Evolutionary conservation across 2,329 filamentous ascomycete species (phyloP).

Genomic region (Colletotrichum tanaceti): DNA sequence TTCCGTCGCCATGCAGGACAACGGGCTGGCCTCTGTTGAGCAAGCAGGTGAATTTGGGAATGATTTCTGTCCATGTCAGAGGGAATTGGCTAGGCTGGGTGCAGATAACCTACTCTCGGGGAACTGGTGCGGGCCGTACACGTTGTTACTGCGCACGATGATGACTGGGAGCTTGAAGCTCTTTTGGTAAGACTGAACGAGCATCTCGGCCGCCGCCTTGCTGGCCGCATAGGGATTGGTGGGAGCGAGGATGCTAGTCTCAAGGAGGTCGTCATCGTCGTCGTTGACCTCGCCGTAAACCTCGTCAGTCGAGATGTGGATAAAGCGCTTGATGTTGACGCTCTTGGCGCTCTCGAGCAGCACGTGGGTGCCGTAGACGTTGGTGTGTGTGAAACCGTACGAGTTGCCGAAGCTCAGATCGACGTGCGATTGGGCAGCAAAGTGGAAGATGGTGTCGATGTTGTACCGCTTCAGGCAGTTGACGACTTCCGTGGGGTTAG

Average conservation of each 20-base stretch:
- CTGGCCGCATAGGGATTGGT: slow-evolving; percentile 86
- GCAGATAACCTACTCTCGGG: slow-evolving; percentile 74
- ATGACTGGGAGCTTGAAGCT: slow-evolving; percentile 84
- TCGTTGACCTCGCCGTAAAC: slow-evolving; percentile 85
- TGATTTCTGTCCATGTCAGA: slow-evolving; percentile 72
- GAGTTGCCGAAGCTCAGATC: slow-evolving; percentile 86
- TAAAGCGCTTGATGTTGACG: slow-evolving; percentile 76
- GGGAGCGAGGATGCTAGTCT: slow-evolving; percentile 79
- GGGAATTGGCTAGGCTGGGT: neutral
- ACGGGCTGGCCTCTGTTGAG: slow-evolving; percentile 74
- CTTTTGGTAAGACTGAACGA: slow-evolving; percentile 87
- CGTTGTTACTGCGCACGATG: slow-evolving; percentile 85
- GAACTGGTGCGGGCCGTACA: slow-evolving; percentile 87
- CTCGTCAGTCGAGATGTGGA: slow-evolving; percentile 87
- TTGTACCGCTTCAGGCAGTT: slow-evolving; percentile 76
- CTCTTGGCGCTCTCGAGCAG: slow-evolving; percentile 81
- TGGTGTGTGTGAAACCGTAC: slow-evolving; percentile 83
- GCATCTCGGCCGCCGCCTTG: slow-evolving; percentile 86
- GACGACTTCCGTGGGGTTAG: slow-evolving; percentile 75
- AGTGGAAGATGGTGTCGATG: slow-evolving; percentile 85
- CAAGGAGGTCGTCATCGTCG: slow-evolving; percentile 76
- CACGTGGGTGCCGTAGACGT: slow-evolving; percentile 87
- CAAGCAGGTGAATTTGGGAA: slow-evolving; percentile 82
- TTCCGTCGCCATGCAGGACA: slow-evolving; percentile 81
- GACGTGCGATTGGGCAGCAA: slow-evolving; percentile 87